phyloP scores from a whole-genome alignment of 148 eudicot species.

The Chenopodium quinoa region DNA sequence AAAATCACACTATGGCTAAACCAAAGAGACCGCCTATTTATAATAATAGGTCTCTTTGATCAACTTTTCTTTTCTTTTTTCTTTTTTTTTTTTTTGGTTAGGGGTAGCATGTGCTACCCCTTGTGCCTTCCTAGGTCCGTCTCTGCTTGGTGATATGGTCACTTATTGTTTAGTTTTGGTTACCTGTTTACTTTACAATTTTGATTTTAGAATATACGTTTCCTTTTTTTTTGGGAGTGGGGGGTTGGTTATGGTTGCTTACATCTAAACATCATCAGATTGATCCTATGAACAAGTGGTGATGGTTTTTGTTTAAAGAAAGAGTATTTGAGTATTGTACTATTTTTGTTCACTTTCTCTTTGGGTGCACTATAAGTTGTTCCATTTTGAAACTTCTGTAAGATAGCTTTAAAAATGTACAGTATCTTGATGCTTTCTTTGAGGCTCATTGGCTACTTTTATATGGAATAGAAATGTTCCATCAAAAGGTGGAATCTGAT shows the following conservation, averaged over 20 bases:
- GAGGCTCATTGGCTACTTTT: slow-evolving; percentile 22
- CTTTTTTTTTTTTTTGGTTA: too few species aligned
- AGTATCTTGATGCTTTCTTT: slow-evolving; percentile 11
- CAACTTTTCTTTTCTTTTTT: too few species aligned
- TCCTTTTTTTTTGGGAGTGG: too few species aligned
- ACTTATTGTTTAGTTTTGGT: neutral
- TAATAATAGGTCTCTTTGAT: too few species aligned
- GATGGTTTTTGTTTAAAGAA: neutral
- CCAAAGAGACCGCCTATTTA: too few species aligned
- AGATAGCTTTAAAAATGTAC: neutral
- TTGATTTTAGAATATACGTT: neutral
- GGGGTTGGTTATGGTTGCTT: neutral
- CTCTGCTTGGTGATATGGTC: neutral
- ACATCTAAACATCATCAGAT: neutral
- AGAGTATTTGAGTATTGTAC: neutral
- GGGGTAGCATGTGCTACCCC: too few species aligned
- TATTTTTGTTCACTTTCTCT: neutral
- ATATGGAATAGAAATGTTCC: slow-evolving; percentile 13
- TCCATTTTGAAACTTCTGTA: neutral
- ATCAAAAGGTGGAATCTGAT: slow-evolving; percentile 22
- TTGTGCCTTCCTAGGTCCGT: too few species aligned
- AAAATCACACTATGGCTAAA: too few species aligned
- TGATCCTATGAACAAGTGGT: neutral
- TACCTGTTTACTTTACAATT: too few species aligned
- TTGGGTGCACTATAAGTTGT: neutral